Conservation (phyloP, 202 grass and related monocot species). For the Panicum hallii region DNA sequence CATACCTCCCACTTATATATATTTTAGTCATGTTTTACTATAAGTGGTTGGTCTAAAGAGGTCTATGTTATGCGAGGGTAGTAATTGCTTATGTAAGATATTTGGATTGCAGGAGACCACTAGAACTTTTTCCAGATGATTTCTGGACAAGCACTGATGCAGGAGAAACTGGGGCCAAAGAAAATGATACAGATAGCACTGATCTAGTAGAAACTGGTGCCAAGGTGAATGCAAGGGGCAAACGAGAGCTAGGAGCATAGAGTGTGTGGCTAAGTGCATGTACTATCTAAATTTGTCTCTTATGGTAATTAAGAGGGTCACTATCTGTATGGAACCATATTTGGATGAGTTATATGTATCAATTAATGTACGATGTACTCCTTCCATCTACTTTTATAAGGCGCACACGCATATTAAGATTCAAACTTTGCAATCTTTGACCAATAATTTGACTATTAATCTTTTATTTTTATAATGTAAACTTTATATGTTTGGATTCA, state of each 20-base stretch:
- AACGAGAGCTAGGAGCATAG: neutral
- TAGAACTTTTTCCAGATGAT: conserved; percentile 13
- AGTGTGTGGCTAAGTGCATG: neutral
- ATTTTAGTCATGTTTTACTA: no score
- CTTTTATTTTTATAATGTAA: no score
- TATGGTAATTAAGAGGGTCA: neutral
- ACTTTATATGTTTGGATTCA: no score
- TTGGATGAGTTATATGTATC: no score
- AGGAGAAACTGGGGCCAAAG: neutral
- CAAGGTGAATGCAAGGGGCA: neutral
- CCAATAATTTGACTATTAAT: no score
- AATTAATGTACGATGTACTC: no score
- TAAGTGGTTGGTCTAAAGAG: no score
- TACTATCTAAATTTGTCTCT: neutral
- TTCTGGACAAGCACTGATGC: neutral
- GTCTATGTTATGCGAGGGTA: neutral
- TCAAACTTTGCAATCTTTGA: no score
- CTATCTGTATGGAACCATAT: neutral
- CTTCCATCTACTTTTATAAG: no score
- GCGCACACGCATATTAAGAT: no score
- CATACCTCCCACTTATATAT: no score
- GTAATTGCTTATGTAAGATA: neutral
- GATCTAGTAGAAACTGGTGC: neutral
- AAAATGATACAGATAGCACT: neutral
- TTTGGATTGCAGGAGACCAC: neutral